These are phyloP conservation scores for Hanseniaspora lachancei DNA, from an alignment of 805 yeast genomes.

Conservation along the genomic window DNA sequence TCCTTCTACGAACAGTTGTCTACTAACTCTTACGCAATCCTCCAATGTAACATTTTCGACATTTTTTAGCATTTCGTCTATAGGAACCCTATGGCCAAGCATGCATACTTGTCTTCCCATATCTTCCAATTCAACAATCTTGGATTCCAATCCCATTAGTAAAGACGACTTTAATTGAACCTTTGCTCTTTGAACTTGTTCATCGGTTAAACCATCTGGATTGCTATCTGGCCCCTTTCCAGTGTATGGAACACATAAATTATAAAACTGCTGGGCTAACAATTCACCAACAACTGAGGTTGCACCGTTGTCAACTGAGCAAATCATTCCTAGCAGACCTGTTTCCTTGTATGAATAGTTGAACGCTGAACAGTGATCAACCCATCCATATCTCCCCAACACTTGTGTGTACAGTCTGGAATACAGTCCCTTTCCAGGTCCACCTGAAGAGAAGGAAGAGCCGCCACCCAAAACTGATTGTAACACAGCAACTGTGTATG, in stretches of 20 bases:
- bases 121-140: slow-evolving; percentile 88
- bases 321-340: slow-evolving; percentile 80
- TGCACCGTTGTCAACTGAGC: slow-evolving; percentile 75
- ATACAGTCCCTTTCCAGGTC: slow-evolving; percentile 98
- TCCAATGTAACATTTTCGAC: slow-evolving; percentile 54
- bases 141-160: slow-evolving; percentile 85
- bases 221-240: slow-evolving; percentile 27
- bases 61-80: slow-evolving; percentile 65
- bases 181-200: slow-evolving; percentile 79
- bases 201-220: slow-evolving; percentile 48
- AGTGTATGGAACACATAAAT: slow-evolving; percentile 5
- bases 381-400: slow-evolving; percentile 77
- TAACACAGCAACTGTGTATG: slow-evolving; percentile 78
- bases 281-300: slow-evolving; percentile 74
- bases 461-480: slow-evolving; percentile 93
- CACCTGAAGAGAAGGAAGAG: slow-evolving; percentile 95
- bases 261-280: slow-evolving; percentile 46
- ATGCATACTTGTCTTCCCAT: slow-evolving; percentile 88
- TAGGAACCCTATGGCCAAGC: slow-evolving; percentile 60
- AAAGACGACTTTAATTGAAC: slow-evolving; percentile 79
- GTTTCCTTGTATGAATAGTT: slow-evolving; percentile 83
- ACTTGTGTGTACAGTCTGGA: slow-evolving; percentile 85
- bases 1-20: slow-evolving; percentile 55
- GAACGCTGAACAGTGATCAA: slow-evolving; percentile 78
- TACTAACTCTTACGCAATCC: slow-evolving; percentile 63